Evolutionary conservation across 2,329 filamentous ascomycete genomes (phyloP).

Genomic region (Cadophora luteo-olivacea): DNA sequence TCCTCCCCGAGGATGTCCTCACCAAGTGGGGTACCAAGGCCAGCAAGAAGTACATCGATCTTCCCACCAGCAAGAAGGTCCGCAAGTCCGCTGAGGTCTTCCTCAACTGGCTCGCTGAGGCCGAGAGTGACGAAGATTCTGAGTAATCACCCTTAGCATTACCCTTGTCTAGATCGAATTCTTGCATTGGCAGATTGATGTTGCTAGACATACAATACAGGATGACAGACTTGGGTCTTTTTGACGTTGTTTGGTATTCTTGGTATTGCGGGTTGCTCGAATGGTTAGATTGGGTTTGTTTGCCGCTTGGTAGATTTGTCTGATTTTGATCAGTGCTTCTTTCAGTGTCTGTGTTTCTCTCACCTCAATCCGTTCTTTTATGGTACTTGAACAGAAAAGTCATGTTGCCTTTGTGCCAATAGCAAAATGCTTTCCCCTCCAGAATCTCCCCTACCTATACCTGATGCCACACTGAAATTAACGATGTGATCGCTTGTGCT

Average conservation of each 20-base stretch:
- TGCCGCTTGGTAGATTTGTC: constrained; percentile 20
- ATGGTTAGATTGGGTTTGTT: constrained; percentile 22
- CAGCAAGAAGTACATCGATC: constrained; percentile 97
- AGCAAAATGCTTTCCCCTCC: constrained; percentile 20
- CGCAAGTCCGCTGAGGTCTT: constrained; percentile 94
- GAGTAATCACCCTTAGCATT: constrained; percentile 52
- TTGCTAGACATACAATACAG: constrained; percentile 8
- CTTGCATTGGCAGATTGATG: constrained; percentile 1
- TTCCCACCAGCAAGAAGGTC: constrained; percentile 89
- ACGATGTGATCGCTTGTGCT: too few relatives aligned
- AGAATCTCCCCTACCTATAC: neutral
- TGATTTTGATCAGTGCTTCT: constrained; percentile 20
- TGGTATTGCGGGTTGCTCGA: constrained; percentile 8
- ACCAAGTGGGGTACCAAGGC: constrained; percentile 93
- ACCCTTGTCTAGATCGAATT: neutral
- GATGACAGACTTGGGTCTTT: constrained; percentile 8
- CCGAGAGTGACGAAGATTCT: constrained; percentile 74
- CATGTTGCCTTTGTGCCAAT: constrained; percentile 20
- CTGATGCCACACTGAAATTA: too few relatives aligned
- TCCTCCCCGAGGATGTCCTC: constrained; percentile 86
- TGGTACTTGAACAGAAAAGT: constrained; percentile 18
- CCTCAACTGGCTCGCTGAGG: constrained; percentile 90
- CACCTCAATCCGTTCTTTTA: constrained; percentile 7
- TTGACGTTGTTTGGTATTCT: neutral
- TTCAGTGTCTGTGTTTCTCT: neutral